A percentile compares a stretch with the other conserved stretches of the same genome.
Conservation (phyloP, 257 asterid genomes). For the Apocynum venetum region DNA sequence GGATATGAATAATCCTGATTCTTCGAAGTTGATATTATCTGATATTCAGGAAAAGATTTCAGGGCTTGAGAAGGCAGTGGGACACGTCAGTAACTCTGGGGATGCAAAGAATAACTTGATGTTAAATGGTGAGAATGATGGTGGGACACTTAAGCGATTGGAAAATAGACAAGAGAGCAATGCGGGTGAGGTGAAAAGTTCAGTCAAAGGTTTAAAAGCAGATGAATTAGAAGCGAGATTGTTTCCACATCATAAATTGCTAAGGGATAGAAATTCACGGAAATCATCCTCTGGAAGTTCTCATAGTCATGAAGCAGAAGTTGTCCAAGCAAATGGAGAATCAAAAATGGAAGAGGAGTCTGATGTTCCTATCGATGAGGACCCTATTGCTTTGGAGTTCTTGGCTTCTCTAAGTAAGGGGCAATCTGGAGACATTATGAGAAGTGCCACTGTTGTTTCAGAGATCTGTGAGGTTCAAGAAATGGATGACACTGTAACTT, state of each 20-base stretch:
- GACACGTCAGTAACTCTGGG: slow-evolving; percentile 34
- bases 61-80: slow-evolving; percentile 77
- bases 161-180: slow-evolving; percentile 22
- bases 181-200: slow-evolving; percentile 28
- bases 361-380: slow-evolving; percentile 28
- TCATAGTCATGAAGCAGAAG: slow-evolving; percentile 13
- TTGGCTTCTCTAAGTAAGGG: slow-evolving; percentile 38
- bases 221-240: slow-evolving; percentile 62
- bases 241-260: slow-evolving; percentile 75
- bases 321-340: slow-evolving; percentile 23
- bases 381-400: slow-evolving; percentile 42
- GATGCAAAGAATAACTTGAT: slow-evolving; percentile 24
- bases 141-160: slow-evolving; percentile 7
- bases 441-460: slow-evolving; percentile 12
- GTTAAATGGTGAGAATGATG: slow-evolving; percentile 22
- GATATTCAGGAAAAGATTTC: slow-evolving; percentile 71
- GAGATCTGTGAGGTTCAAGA: slow-evolving; percentile 45
- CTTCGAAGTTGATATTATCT: slow-evolving; percentile 57
- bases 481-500: slow-evolving; percentile 36
- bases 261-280: slow-evolving; percentile 48
- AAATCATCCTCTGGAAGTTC: slow-evolving; percentile 30
- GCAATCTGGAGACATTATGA: slow-evolving; percentile 19
- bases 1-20: slow-evolving; percentile 56
- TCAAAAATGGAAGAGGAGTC: slow-evolving; percentile 29
- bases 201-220: slow-evolving; percentile 49